These are phyloP conservation scores for Phoenix dactylifera DNA, from an alignment of 176 grass and related monocot genomes.

Conservation along the genomic window DNA sequence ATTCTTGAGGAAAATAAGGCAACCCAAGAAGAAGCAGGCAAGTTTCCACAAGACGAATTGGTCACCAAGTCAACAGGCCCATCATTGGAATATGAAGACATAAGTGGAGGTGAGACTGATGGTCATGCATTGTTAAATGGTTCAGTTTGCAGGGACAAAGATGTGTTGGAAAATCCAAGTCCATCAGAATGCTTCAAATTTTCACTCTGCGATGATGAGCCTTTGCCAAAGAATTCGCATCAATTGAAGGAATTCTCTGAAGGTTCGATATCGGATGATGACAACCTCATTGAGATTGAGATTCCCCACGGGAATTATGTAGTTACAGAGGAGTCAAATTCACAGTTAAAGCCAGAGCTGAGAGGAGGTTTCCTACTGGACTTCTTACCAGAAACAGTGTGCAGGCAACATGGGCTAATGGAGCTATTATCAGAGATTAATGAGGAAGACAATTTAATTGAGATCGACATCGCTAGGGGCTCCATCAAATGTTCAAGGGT, in stretches of 20 bases:
- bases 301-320: slow-evolving; percentile 42
- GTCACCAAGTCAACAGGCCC: too few relatives aligned
- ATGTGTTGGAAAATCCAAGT: too few relatives aligned
- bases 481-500: slow-evolving; percentile 68
- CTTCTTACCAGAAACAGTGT: slow-evolving; percentile 47
- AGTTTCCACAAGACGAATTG: too few relatives aligned
- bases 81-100: not conserved
- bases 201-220: not conserved
- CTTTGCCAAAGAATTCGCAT: not conserved
- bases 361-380: slow-evolving; percentile 29
- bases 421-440: slow-evolving; percentile 61
- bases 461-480: slow-evolving; percentile 74
- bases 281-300: slow-evolving; percentile 80
- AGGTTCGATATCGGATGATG: slow-evolving; percentile 34
- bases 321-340: slow-evolving; percentile 15
- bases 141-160: too few relatives aligned
- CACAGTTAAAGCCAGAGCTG: slow-evolving; percentile 22
- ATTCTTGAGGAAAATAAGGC: not conserved
- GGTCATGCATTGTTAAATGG: too few relatives aligned
- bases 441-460: slow-evolving; percentile 85
- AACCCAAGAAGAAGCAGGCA: not conserved
- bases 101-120: not conserved
- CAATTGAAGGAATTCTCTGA: slow-evolving; percentile 9
- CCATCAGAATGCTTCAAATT: too few relatives aligned
- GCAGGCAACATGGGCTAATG: slow-evolving; percentile 48